Evolutionary conservation across 805 yeast genomes (phyloP).

Genomic region (Pichia nanzhaoensis): DNA sequence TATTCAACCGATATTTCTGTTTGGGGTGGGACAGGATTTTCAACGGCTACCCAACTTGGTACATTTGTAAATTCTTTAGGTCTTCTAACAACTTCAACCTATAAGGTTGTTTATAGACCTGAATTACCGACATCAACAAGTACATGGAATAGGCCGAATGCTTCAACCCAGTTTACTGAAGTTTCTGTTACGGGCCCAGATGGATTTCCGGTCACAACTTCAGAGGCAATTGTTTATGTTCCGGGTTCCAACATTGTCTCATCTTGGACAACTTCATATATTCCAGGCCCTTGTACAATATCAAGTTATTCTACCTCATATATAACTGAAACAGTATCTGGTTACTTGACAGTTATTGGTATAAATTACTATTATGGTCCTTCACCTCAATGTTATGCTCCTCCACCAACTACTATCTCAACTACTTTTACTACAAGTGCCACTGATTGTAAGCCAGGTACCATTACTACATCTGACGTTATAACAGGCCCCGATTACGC

Average conservation of each 20-base stretch:
- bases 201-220: not conserved
- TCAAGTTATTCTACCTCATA: too few species aligned
- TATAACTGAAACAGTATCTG: too few species aligned
- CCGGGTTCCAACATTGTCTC: not conserved
- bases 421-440: too few species aligned
- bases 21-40: not conserved
- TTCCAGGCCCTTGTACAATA: too few species aligned
- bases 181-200: not conserved
- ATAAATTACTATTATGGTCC: too few species aligned
- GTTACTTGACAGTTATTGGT: too few species aligned
- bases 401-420: too few species aligned
- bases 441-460: too few species aligned
- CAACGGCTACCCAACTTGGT: not conserved
- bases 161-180: not conserved
- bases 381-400: too few species aligned
- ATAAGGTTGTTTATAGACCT: conserved; percentile 1
- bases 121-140: not conserved
- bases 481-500: too few species aligned
- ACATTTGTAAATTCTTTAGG: not conserved
- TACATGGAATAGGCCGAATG: not conserved
- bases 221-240: not conserved
- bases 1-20: not conserved
- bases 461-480: too few species aligned
- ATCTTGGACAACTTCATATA: too few species aligned
- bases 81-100: not conserved